Evolutionary conservation across 495 filamentous ascomycete genomes (phyloP), one percentile per base, ranked within the genome.

Genomic region (Trichocladium antarcticum): DNA sequence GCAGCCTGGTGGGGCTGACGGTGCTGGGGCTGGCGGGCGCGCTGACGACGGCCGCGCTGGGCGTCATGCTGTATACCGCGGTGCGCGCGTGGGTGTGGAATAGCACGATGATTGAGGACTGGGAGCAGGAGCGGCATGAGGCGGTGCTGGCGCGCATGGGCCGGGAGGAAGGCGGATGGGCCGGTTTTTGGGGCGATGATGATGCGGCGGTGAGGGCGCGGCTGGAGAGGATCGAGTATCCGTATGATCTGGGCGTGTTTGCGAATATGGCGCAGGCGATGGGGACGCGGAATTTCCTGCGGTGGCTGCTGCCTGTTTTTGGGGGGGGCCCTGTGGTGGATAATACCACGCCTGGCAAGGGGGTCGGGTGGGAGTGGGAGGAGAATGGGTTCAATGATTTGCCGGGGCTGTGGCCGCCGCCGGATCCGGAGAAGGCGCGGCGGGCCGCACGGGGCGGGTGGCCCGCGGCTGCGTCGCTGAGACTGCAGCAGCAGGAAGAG

Each of bases 221-320:
- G 35, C 87, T 89, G 6, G 70, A 69, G 48, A 70, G 89, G 10
- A 94, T 96, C 62, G 89, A 97, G 58, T 89, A 87, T 3, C 92
- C 92, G 1, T 97, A 93, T 57, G 92, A 98, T 60, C 74, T 97
- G 49, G 93, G 92, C 8, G 73, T 97, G 40, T 92, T 80, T 61
- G 70, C 89, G 43, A 99, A 99, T 62, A 79, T 79, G 16, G 76
- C 83, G 2, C 93, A 99, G 68, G 92, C 90, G 12, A 74, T 76
- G 51, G 80, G 93, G 19, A 89, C 93, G 19, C 76, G 84, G 47
- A 94, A 99, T 70, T 84, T 84, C 15, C 69, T 99, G 32, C 69
- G 84, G 29, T 68, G 76, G 81, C 50, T 76, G 38, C 51, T 72
- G 7, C 75, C 75, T 7, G 21, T 58, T 2, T 62, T 73, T 32